phyloP scores from a whole-genome alignment of 2,329 filamentous ascomycete species.

The Pestalotiopsis sp. region DNA sequence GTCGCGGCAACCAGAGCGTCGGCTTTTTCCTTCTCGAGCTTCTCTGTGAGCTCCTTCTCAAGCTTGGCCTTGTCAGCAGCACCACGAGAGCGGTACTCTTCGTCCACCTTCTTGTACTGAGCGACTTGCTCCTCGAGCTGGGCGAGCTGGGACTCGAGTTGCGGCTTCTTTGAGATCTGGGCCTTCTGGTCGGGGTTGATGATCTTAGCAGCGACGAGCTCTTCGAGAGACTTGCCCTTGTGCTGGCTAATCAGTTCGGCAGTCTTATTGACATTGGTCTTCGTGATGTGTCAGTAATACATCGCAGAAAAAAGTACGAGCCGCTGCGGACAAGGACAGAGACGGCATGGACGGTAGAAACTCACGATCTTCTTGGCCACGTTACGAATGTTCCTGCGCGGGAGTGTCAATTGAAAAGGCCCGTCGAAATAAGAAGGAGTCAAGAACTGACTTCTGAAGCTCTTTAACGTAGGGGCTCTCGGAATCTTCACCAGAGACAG shows the following conservation, averaged over 20 bases:
- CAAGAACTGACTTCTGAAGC: conserved; percentile 75
- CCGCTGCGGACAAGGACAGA: background rate
- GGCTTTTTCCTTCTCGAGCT: conserved; percentile 55
- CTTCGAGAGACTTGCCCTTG: conserved; percentile 70
- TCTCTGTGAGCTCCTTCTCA: conserved; percentile 58
- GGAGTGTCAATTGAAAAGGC: background rate
- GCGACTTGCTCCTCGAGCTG: conserved; percentile 75
- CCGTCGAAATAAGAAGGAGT: background rate
- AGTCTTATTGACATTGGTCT: conserved; percentile 74
- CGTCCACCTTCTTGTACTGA: conserved; percentile 75
- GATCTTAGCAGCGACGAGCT: conserved; percentile 70
- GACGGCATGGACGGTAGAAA: conserved; percentile 25
- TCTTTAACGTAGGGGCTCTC: conserved; percentile 87
- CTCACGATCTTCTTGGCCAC: conserved; percentile 92
- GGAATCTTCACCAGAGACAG: conserved; percentile 52
- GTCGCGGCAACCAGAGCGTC: conserved; percentile 56
- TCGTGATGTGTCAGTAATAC: background rate
- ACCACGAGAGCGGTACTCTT: conserved; percentile 68
- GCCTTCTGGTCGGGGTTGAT: conserved; percentile 83
- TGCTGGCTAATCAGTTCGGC: conserved; percentile 71
- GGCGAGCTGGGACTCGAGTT: conserved; percentile 67
- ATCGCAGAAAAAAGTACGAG: background rate
- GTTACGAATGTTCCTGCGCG: conserved; percentile 80
- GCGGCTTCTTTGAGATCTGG: conserved; percentile 76
- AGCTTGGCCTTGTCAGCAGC: conserved; percentile 61